phyloP scores from a whole-genome alignment of 495 filamentous ascomycete genomes.

The Neurospora sublineolata region DNA sequence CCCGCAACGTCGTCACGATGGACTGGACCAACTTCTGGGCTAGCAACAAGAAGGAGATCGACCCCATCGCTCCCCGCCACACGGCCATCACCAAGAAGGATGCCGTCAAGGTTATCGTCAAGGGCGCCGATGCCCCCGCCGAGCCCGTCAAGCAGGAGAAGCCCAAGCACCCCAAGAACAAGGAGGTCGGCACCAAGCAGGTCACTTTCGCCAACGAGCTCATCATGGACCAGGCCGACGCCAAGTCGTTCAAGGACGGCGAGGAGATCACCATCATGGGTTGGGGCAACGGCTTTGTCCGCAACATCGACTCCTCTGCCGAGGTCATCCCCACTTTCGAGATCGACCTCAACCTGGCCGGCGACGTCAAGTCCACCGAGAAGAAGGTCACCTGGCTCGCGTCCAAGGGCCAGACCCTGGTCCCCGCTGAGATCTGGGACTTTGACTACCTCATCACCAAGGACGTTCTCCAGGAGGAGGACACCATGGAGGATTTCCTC shows the following conservation, averaged over 20 bases:
- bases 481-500: slow-evolving; percentile 69
- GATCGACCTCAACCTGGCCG: slow-evolving; percentile 71
- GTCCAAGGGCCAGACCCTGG: slow-evolving; percentile 56
- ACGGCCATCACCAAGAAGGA: slow-evolving; percentile 63
- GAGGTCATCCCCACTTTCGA: slow-evolving; percentile 55
- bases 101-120: slow-evolving; percentile 55
- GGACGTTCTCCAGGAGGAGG: slow-evolving; percentile 75
- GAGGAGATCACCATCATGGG: slow-evolving; percentile 94
- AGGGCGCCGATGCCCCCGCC: slow-evolving; percentile 49
- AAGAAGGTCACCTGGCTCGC: slow-evolving; percentile 94
- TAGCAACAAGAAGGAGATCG: slow-evolving; percentile 90
- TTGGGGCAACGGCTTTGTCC: slow-evolving; percentile 86
- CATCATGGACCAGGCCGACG: slow-evolving; percentile 78
- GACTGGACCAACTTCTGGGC: slow-evolving; percentile 93
- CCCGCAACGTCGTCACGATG: slow-evolving; percentile 76
- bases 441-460: slow-evolving; percentile 91
- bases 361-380: slow-evolving; percentile 85
- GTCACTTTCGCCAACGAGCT: slow-evolving; percentile 61
- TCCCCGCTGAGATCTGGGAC: slow-evolving; percentile 76
- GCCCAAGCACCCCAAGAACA: slow-evolving; percentile 80
- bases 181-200: slow-evolving; percentile 71
- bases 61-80: slow-evolving; percentile 75
- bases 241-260: slow-evolving; percentile 63
- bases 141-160: slow-evolving; percentile 59
- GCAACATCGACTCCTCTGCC: slow-evolving; percentile 40